phyloP scores from a whole-genome alignment of 108 stramenopile species.

The Nannochloropsis salina region DNA sequence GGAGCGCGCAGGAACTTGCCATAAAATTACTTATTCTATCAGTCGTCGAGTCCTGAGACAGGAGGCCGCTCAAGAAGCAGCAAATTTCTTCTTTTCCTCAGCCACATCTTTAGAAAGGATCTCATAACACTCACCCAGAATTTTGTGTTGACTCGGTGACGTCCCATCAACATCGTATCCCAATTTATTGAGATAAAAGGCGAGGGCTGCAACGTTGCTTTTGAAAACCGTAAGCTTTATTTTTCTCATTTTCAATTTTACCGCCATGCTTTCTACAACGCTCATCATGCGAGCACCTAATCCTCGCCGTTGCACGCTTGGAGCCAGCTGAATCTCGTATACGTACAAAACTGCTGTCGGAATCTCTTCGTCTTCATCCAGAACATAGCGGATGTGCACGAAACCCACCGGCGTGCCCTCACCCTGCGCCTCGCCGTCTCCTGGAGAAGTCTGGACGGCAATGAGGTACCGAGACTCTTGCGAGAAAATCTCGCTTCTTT shows the following conservation, averaged over 20 bases:
- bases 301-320: constrained; percentile 14
- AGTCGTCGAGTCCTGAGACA: not conserved
- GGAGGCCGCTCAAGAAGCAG: not conserved
- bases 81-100: not conserved
- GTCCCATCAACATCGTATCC: not conserved
- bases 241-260: constrained; percentile 15
- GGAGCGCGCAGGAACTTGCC: not conserved
- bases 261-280: not conserved
- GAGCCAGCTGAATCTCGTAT: constrained; percentile 11
- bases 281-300: not conserved
- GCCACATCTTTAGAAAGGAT: not conserved
- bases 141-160: not conserved
- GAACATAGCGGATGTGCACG: constrained; percentile 7
- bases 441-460: not conserved
- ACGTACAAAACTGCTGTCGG: not conserved
- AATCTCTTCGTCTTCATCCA: not conserved
- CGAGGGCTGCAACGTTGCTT: not conserved
- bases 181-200: not conserved
- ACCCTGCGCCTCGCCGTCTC: not conserved
- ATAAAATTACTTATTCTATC: not conserved
- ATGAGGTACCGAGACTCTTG: not conserved
- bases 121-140: not conserved
- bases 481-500: not conserved
- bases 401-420: not conserved
- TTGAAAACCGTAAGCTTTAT: not conserved